Conservation (phyloP, 768 basidiomycete genomes). For the Naganishia vishniacii region DNA sequence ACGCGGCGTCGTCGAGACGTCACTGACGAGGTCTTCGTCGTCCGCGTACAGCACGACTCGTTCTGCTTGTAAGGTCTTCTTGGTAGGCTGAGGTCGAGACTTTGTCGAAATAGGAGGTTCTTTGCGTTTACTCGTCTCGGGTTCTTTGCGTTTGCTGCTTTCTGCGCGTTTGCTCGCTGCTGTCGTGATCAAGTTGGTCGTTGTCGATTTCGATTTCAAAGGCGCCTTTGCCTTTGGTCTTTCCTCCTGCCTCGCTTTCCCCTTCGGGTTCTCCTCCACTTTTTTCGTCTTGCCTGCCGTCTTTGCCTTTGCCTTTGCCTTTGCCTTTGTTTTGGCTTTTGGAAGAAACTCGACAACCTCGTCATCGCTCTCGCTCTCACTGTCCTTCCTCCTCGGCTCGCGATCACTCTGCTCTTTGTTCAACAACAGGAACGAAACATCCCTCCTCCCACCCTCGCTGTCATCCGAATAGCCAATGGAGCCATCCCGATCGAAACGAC, state of each 20-base stretch:
- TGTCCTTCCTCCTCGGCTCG: not conserved
- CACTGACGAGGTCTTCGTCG: too few species aligned
- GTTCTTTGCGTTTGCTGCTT: not conserved
- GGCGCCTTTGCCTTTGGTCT: too few species aligned
- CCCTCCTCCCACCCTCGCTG: not conserved
- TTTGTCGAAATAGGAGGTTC: not conserved
- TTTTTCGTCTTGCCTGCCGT: not conserved
- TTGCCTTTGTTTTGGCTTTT: too few species aligned
- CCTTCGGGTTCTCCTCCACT: not conserved
- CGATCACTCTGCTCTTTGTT: too few species aligned
- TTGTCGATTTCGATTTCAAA: not conserved
- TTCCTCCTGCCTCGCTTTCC: not conserved
- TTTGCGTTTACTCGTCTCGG: not conserved
- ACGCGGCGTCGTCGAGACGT: too few species aligned
- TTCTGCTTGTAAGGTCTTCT: too few species aligned
- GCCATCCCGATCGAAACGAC: not conserved
- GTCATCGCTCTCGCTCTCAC: too few species aligned
- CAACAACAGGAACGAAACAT: constrained; percentile 23
- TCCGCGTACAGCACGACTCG: too few species aligned
- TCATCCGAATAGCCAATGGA: constrained; percentile 8
- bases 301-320: not conserved
- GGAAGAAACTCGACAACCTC: too few species aligned
- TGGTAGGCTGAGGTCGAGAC: too few species aligned
- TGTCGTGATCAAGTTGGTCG: not conserved
- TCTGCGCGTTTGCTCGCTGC: not conserved